phyloP scores from a whole-genome alignment of 1,284 basidiomycete genomes.

The Hymenochaete sp. region DNA sequence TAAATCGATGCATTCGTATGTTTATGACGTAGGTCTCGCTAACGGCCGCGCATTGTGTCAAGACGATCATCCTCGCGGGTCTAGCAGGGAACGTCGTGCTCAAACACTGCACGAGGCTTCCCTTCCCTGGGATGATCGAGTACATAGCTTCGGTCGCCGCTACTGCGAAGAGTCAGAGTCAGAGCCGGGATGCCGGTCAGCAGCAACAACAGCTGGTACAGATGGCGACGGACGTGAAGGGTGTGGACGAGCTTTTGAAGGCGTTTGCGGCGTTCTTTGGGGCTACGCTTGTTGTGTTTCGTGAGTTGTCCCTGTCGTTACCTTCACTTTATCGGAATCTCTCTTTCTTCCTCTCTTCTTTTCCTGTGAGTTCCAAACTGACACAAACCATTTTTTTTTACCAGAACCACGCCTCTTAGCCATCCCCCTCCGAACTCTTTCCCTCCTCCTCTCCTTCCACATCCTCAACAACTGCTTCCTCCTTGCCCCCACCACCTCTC shows the following conservation, averaged over 20 bases:
- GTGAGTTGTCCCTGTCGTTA: constrained; percentile 34
- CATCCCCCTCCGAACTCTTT: constrained; percentile 72
- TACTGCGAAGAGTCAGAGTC: no score
- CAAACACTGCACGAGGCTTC: constrained; percentile 60
- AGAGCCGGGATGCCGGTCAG: constrained; percentile 44
- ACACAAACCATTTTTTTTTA: constrained; percentile 12
- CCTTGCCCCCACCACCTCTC: constrained; percentile 21
- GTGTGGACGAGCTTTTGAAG: constrained; percentile 74
- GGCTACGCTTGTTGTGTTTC: constrained; percentile 49
- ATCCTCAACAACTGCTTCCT: constrained; percentile 34
- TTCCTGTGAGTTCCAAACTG: no score
- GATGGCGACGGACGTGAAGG: no score
- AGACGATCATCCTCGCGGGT: constrained; percentile 67
- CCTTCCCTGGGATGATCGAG: constrained; percentile 75
- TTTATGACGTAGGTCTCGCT: constrained; percentile 72
- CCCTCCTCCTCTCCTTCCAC: constrained; percentile 72
- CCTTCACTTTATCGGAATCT: constrained; percentile 2
- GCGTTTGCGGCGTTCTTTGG: constrained; percentile 63
- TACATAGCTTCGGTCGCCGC: constrained; percentile 66
- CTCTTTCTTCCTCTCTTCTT: no score
- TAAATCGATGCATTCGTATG: no score
- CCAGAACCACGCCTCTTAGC: constrained; percentile 64
- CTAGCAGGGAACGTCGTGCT: constrained; percentile 57
- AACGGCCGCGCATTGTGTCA: constrained; percentile 85
- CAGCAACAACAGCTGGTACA: constrained; percentile 49